phyloP scores from a whole-genome alignment of 495 filamentous ascomycete genomes.

The Xylaria castorea region DNA sequence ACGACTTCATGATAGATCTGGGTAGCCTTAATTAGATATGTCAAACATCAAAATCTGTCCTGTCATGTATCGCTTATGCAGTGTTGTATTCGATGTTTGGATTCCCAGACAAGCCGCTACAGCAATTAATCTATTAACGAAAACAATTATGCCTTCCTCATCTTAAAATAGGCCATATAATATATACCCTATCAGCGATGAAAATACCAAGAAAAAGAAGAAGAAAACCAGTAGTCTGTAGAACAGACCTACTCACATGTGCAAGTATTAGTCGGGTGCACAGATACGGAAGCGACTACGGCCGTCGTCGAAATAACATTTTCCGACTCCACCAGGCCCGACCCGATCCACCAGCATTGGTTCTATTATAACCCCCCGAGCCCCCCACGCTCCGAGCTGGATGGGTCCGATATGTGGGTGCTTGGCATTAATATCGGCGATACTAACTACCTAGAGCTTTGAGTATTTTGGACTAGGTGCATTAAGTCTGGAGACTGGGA shows the following conservation, averaged over 20 bases:
- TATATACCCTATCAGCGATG: too few species aligned
- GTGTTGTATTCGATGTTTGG: too few species aligned
- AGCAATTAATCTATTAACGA: too few species aligned
- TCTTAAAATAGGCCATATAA: too few species aligned
- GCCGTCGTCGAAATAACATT: conserved; percentile 1
- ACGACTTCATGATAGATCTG: conserved; percentile 7
- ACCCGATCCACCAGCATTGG: not conserved
- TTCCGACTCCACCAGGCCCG: not conserved
- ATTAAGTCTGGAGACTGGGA: too few species aligned
- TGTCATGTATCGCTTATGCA: not conserved
- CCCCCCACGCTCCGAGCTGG: not conserved
- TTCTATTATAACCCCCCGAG: too few species aligned
- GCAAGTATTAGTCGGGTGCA: not conserved
- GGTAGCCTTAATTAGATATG: not conserved
- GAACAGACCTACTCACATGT: not conserved
- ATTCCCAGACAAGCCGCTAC: not conserved
- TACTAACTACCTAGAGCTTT: too few species aligned
- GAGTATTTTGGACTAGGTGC: too few species aligned
- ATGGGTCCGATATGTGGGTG: not conserved
- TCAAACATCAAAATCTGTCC: not conserved
- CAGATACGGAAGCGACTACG: not conserved
- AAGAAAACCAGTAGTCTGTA: too few species aligned
- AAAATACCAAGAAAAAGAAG: not conserved
- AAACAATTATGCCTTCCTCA: too few species aligned
- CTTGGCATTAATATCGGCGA: not conserved